Evolutionary conservation across 1,284 basidiomycete genomes (phyloP).

Genomic region (Ustilago trichophora): DNA sequence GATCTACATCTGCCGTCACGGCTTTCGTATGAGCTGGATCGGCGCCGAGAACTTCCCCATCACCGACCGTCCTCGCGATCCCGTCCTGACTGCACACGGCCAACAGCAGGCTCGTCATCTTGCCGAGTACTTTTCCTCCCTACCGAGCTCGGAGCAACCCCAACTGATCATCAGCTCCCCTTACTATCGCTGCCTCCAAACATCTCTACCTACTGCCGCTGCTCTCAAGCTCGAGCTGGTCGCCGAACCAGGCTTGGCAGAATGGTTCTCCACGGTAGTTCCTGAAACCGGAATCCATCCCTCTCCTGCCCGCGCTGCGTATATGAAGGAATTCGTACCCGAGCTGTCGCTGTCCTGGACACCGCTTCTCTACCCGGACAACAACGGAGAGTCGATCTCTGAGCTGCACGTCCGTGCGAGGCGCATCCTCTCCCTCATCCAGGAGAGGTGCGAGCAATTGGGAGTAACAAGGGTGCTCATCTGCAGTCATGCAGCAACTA

Average conservation of each 20-base stretch:
- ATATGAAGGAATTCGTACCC: constrained; percentile 76
- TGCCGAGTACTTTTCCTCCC: constrained; percentile 73
- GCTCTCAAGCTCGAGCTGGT: constrained; percentile 76
- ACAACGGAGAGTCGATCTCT: constrained; percentile 76
- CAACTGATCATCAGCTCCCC: constrained; percentile 73
- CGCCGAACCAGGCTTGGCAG: constrained; percentile 79
- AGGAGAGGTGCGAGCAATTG: constrained; percentile 35
- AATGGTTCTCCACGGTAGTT: constrained; percentile 82
- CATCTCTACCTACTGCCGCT: constrained; percentile 74
- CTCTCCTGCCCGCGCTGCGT: constrained; percentile 66
- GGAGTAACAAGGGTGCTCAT: constrained; percentile 73
- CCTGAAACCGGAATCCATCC: constrained; percentile 69
- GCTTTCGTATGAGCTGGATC: constrained; percentile 71
- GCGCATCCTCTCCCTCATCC: constrained; percentile 69
- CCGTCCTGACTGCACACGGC: constrained; percentile 79
- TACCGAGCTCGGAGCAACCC: constrained; percentile 76
- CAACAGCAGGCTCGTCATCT: constrained; percentile 80
- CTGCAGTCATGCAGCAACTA: constrained; percentile 81
- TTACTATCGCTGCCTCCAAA: constrained; percentile 84
- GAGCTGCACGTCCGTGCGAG: constrained; percentile 74
- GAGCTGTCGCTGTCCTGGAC: constrained; percentile 70
- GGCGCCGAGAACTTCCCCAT: constrained; percentile 72
- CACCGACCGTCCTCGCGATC: constrained; percentile 79
- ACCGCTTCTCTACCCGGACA: constrained; percentile 75
- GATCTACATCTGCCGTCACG: constrained; percentile 80